Evolutionary conservation across 345 rosid genomes (phyloP).

Genomic region (Brassica incana): DNA sequence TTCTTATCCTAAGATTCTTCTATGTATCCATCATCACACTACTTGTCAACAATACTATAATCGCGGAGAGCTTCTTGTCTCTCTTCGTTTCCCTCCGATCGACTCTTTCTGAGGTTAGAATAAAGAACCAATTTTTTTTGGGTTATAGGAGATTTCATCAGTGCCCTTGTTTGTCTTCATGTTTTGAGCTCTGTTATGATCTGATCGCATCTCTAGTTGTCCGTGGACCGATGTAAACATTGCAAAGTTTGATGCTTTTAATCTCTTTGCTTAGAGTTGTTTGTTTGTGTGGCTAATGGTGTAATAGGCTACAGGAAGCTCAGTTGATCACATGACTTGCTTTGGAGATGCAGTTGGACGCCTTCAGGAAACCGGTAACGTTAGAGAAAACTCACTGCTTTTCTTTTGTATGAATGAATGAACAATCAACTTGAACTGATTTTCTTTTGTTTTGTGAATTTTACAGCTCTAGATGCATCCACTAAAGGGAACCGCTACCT

Average conservation of each 20-base stretch:
- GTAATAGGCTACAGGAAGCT: slow-evolving; percentile 59
- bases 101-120: slow-evolving; percentile 74
- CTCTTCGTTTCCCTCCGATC: slow-evolving; percentile 78
- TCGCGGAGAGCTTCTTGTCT: slow-evolving; percentile 81
- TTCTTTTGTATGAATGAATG: not conserved
- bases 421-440: not conserved
- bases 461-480: slow-evolving; percentile 79
- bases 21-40: too few relatives aligned
- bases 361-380: slow-evolving; percentile 71
- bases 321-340: slow-evolving; percentile 83
- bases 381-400: not conserved
- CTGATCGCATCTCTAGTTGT: too few relatives aligned
- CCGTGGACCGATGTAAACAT: not conserved
- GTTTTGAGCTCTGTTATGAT: too few relatives aligned
- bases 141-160: not conserved
- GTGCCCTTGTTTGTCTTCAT: not conserved
- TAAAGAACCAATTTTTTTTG: not conserved
- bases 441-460: not conserved
- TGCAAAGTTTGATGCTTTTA: not conserved
- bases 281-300: not conserved
- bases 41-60: not conserved
- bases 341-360: slow-evolving; percentile 78
- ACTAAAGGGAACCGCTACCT: slow-evolving; percentile 88
- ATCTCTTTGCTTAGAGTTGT: not conserved
- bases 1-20: too few relatives aligned